These are phyloP conservation scores for Lolium rigidum DNA, from an alignment of 176 grass and related monocot genomes.

Conservation along the genomic window DNA sequence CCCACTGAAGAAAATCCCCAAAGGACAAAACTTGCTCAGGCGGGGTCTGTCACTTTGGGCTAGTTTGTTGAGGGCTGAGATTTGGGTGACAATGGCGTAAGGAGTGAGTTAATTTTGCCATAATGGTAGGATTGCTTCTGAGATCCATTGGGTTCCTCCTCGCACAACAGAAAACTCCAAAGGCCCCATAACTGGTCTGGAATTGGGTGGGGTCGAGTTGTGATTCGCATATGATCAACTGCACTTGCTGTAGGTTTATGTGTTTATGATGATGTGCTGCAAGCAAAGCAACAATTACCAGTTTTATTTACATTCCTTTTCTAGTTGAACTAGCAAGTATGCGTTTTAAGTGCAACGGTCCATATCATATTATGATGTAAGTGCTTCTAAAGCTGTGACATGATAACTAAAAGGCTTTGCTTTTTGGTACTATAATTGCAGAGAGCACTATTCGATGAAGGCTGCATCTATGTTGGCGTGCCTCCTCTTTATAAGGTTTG, in stretches of 20 bases:
- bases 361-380: conserved; percentile 19
- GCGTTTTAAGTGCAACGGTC: background rate
- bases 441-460: conserved; percentile 96
- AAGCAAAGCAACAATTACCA: background rate
- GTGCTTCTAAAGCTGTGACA: conserved; percentile 2
- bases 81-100: background rate
- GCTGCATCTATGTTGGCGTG: conserved; percentile 95
- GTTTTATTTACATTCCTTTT: conserved; percentile 23
- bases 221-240: conserved; percentile 31
- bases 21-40: background rate
- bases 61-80: background rate
- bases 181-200: background rate
- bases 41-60: background rate
- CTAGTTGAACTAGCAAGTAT: conserved; percentile 20
- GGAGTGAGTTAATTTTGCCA: conserved; percentile 15
- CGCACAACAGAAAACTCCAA: background rate
- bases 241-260: background rate
- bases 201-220: background rate
- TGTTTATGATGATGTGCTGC: background rate
- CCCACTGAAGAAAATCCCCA: conserved; percentile 14
- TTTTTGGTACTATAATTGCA: conserved; percentile 45
- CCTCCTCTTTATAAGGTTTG: conserved; percentile 96
- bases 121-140: background rate
- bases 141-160: background rate
- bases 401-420: conserved; percentile 30